phyloP scores from a whole-genome alignment of 441 rosid genomes.

The Populus tomentosa region DNA sequence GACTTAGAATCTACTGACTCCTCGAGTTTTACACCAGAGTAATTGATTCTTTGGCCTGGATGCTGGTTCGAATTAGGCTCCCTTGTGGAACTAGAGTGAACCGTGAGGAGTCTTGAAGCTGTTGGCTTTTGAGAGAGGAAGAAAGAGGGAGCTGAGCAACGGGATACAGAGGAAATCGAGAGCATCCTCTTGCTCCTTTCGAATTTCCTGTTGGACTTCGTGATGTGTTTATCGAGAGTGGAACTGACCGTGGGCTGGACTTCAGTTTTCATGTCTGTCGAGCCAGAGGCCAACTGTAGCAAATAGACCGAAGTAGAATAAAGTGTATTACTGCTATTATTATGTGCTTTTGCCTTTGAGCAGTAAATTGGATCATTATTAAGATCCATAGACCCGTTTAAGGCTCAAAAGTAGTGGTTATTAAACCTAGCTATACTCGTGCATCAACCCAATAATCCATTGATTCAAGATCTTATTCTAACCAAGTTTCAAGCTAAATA shows the following conservation, averaged over 20 bases:
- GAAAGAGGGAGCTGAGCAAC: slow-evolving; percentile 27
- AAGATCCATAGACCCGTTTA: neutral
- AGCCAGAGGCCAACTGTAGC: no score
- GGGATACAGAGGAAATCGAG: slow-evolving; percentile 23
- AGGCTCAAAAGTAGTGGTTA: no score
- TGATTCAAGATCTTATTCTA: no score
- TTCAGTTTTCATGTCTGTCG: neutral
- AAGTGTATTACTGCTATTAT: neutral
- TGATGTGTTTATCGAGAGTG: neutral
- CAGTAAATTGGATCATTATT: neutral
- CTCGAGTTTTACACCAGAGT: slow-evolving; percentile 55
- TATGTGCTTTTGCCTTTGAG: neutral
- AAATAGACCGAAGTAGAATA: no score
- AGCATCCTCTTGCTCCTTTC: slow-evolving; percentile 21
- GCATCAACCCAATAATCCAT: no score
- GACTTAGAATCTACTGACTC: slow-evolving; percentile 53
- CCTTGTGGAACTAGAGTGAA: slow-evolving; percentile 24
- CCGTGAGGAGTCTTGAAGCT: slow-evolving; percentile 24
- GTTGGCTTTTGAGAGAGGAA: slow-evolving; percentile 19
- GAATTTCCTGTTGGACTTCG: neutral
- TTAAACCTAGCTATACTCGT: no score
- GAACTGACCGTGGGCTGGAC: neutral
- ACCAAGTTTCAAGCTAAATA: no score
- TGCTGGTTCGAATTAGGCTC: slow-evolving; percentile 11
- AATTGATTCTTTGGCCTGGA: slow-evolving; percentile 20